These are phyloP conservation scores for Blastomyces parvus DNA, from an alignment of 2,329 filamentous ascomycete genomes.

Conservation along the genomic window DNA sequence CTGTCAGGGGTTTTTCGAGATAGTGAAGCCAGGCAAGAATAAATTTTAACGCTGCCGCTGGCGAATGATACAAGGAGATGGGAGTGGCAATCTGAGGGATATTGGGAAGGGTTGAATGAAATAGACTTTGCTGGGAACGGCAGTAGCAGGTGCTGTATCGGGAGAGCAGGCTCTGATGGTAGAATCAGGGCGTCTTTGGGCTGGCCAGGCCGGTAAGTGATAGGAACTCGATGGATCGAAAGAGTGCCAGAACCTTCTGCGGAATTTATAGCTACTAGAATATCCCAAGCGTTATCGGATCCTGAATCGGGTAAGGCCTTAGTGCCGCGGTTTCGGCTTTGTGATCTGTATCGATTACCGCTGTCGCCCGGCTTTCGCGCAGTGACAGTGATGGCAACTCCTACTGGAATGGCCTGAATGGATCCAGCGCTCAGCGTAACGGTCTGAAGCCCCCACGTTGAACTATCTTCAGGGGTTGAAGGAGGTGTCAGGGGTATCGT, in stretches of 20 bases:
- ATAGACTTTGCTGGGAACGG: slow-evolving; percentile 43
- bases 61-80: slow-evolving; percentile 47
- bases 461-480: slow-evolving; percentile 28
- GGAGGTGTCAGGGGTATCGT: slow-evolving; percentile 47
- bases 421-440: slow-evolving; percentile 39
- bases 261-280: slow-evolving; percentile 40
- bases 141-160: slow-evolving; percentile 41
- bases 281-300: slow-evolving; percentile 29
- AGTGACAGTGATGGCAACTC: slow-evolving; percentile 47
- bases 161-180: slow-evolving; percentile 30
- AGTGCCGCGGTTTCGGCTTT: slow-evolving; percentile 20
- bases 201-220: slow-evolving; percentile 22
- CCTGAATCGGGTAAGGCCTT: slow-evolving; percentile 12
- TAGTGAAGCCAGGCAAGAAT: slow-evolving; percentile 42
- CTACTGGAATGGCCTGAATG: slow-evolving; percentile 42
- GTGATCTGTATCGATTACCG: slow-evolving; percentile 25
- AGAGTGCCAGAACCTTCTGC: slow-evolving; percentile 37
- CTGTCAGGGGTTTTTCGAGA: slow-evolving; percentile 22
- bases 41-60: slow-evolving; percentile 48
- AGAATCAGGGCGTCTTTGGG: slow-evolving; percentile 20
- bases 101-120: slow-evolving; percentile 45
- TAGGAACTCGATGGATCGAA: slow-evolving; percentile 36
- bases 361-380: slow-evolving; percentile 28
- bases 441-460: slow-evolving; percentile 38
- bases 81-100: slow-evolving; percentile 45